A percentile compares a stretch with the other conserved stretches of the same genome.
phyloP scores from a whole-genome alignment of 345 rosid species.

The Arabidopsis suecica region DNA sequence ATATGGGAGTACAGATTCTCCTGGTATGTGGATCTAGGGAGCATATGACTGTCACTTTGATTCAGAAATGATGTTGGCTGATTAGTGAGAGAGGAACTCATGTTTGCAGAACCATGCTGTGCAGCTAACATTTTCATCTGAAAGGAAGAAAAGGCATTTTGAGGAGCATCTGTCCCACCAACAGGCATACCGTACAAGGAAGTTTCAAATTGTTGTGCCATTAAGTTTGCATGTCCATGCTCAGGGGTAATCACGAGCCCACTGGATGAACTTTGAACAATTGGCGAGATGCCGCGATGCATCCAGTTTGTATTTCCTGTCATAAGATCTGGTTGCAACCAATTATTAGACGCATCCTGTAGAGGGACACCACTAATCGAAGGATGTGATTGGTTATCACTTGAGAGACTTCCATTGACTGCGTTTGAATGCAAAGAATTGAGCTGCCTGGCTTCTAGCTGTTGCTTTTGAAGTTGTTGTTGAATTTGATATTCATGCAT shows the following conservation, averaged over 20 bases:
- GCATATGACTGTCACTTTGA: constrained; percentile 52
- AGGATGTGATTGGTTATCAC: constrained; percentile 46
- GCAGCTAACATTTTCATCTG: constrained; percentile 57
- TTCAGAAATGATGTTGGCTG: constrained; percentile 54
- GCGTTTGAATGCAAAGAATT: constrained; percentile 58
- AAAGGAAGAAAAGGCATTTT: constrained; percentile 51
- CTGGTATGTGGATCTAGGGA: constrained; percentile 56
- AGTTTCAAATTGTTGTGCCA: constrained; percentile 69
- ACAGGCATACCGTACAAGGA: constrained; percentile 73
- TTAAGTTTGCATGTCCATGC: constrained; percentile 55
- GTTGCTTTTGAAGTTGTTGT: constrained; percentile 63
- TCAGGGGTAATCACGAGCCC: constrained; percentile 65
- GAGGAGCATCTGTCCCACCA: constrained; percentile 54
- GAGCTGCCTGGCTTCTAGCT: constrained; percentile 59
- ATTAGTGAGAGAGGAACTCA: constrained; percentile 55
- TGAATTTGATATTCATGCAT: constrained; percentile 82
- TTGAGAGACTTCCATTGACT: constrained; percentile 52
- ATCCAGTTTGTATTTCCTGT: constrained; percentile 62
- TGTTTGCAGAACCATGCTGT: constrained; percentile 54
- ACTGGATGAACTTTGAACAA: constrained; percentile 62
- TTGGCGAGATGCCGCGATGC: constrained; percentile 52
- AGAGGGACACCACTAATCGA: constrained; percentile 69
- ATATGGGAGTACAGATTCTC: constrained; percentile 46
- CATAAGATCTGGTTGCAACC: constrained; percentile 67
- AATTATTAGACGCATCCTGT: constrained; percentile 62